Evolutionary conservation across 192 early-diverging fungal genomes (phyloP), one percentile per base, ranked within the genome.

Genomic region (Martensiomyces pterosporus): DNA sequence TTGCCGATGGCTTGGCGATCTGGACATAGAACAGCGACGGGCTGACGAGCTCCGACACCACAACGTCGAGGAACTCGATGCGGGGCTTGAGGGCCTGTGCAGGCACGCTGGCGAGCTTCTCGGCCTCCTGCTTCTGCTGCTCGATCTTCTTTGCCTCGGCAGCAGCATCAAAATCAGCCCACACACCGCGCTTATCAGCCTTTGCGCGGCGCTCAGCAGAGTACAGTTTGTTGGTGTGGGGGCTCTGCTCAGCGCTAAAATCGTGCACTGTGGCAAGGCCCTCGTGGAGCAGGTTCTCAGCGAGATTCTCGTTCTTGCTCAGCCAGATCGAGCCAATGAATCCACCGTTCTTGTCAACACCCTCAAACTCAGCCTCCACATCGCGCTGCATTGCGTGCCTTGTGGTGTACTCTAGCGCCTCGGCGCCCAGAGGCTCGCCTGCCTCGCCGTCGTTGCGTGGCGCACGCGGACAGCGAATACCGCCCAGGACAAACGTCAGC

Each of bases 281-380:
- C 27, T 79, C 76, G 36, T 83, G 76, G 42, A 97, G 64, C 29
- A 99, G 75, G 13, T 67, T 45, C n/a, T 83, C 75, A 1, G 90
- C 85, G 29, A 93, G 59, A 57, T 90, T 94, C 23, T 82, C 67
- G 25, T 54, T 70, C 27, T 81, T 79, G 49, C 70, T 62, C 9
- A 84, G 53, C 67, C 84, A 92, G 55, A 99, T 56, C n/a, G 83
- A 70, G 12, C 94, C 94, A 49, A 97, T 88, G 47, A 97, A 99
- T 2, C 84, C 87, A 24, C 96, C 94, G 25, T 82, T 82, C 75
- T 94, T 93, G 64, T 99, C 96, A 14, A 85, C 64, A 12, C 80
- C 79, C 56, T 97, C 96, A 23, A 97, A 73, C 44, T 86, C 84
- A 36, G 94, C 75, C 55, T 99, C 91, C 9, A 92, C 90, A 60